These are phyloP conservation scores for Cutaneotrichosporon cavernicola DNA, from an alignment of 1,284 basidiomycete genomes.

Conservation along the genomic window DNA sequence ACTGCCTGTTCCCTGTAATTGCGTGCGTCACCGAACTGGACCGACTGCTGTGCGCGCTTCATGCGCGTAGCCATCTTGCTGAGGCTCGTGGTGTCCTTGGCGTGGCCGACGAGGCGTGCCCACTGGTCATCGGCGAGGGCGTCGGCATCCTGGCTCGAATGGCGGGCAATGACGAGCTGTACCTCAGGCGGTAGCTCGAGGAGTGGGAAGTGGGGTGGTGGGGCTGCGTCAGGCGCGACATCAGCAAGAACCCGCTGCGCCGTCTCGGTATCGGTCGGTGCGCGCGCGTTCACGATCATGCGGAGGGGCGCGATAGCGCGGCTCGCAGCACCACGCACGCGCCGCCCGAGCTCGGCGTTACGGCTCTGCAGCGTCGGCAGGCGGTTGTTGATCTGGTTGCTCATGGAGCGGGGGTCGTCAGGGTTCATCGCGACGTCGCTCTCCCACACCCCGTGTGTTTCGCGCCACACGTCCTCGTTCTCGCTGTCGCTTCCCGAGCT, in stretches of 20 bases:
- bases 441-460: conserved; percentile 13
- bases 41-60: conserved; percentile 12
- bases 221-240: neutral
- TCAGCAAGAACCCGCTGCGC: conserved; percentile 31
- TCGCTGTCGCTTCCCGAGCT: conserved; percentile 11
- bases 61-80: conserved; percentile 17
- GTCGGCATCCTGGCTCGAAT: conserved; percentile 33
- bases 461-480: conserved; percentile 12
- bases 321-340: conserved; percentile 34
- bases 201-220: conserved; percentile 30
- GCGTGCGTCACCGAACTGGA: conserved; percentile 16
- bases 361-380: conserved; percentile 37
- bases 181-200: conserved; percentile 46
- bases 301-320: conserved; percentile 32
- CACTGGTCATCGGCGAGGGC: conserved; percentile 45
- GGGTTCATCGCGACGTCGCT: conserved; percentile 16
- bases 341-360: conserved; percentile 37
- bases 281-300: conserved; percentile 41
- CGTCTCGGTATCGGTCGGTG: conserved; percentile 24
- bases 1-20: conserved; percentile 26
- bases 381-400: conserved; percentile 31
- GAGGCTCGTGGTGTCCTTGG: conserved; percentile 30
- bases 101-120: conserved; percentile 33
- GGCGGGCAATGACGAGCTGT: conserved; percentile 37
- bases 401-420: conserved; percentile 20